These are phyloP conservation scores for Xylariaceae sp. DNA, from an alignment of 2,329 filamentous ascomycete genomes.

Conservation along the genomic window DNA sequence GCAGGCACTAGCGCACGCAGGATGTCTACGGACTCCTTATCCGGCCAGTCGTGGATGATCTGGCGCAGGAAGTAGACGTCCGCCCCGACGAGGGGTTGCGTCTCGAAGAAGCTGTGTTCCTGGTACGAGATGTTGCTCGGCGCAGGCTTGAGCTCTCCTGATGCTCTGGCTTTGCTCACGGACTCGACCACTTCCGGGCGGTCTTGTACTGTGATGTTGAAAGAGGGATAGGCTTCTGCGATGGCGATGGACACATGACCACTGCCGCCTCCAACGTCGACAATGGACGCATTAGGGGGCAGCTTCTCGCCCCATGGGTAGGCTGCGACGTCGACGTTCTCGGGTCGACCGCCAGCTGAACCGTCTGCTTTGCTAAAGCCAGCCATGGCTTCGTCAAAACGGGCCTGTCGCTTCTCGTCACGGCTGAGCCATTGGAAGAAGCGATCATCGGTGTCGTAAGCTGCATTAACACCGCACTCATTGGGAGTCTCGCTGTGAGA, in stretches of 20 bases:
- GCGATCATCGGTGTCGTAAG: background rate
- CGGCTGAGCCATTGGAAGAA: constrained; percentile 4
- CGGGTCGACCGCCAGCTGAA: background rate
- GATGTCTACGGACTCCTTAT: background rate
- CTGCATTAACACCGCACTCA: constrained; percentile 1
- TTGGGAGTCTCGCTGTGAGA: background rate
- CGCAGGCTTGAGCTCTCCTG: background rate
- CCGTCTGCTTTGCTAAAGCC: background rate
- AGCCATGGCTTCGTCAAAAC: constrained; percentile 1
- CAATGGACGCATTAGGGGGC: background rate
- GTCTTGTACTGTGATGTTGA: background rate
- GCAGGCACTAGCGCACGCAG: constrained; percentile 1
- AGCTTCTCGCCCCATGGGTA: background rate
- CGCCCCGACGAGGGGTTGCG: constrained; percentile 1
- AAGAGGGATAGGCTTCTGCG: background rate
- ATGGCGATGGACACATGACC: constrained; percentile 1
- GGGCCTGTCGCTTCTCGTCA: background rate
- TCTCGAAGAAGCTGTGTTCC: background rate
- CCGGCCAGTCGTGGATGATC: constrained; percentile 7
- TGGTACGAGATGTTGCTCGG: background rate
- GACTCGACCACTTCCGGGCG: background rate
- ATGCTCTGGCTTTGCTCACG: background rate
- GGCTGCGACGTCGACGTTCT: background rate
- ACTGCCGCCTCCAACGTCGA: background rate
- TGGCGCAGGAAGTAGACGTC: constrained; percentile 8